Conservation (phyloP, 495 filamentous ascomycete genomes). For the Pyrenula aspistea region DNA sequence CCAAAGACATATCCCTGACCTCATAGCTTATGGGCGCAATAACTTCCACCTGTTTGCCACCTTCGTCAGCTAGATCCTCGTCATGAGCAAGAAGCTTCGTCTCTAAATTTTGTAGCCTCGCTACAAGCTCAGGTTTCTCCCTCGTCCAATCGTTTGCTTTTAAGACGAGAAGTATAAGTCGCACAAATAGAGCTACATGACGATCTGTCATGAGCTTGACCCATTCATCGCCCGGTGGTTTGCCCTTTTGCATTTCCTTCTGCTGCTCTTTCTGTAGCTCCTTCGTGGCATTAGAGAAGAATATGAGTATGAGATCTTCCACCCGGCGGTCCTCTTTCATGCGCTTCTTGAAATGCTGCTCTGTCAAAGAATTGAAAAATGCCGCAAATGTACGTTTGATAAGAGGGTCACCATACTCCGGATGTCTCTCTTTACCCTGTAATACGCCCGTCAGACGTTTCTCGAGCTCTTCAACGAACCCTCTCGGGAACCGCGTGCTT, state of each 20-base stretch:
- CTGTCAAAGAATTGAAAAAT: slow-evolving; percentile 66
- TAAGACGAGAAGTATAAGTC: slow-evolving; percentile 68
- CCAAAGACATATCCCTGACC: slow-evolving; percentile 93
- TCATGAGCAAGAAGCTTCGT: slow-evolving; percentile 92
- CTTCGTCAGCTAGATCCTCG: slow-evolving; percentile 58
- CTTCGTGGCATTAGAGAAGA: slow-evolving; percentile 83
- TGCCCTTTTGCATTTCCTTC: slow-evolving; percentile 44
- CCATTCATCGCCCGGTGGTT: slow-evolving; percentile 67
- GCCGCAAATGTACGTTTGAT: slow-evolving; percentile 74
- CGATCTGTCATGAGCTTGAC: slow-evolving; percentile 92
- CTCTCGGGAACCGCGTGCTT: slow-evolving; percentile 69
- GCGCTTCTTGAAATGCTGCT: slow-evolving; percentile 55
- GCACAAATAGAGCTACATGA: slow-evolving; percentile 90
- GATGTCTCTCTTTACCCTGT: slow-evolving; percentile 57
- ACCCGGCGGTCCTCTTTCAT: slow-evolving; percentile 91
- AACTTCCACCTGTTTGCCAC: slow-evolving; percentile 58
- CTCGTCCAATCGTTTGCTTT: slow-evolving; percentile 69
- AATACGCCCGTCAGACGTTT: slow-evolving; percentile 55
- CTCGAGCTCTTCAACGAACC: slow-evolving; percentile 58
- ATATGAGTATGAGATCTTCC: slow-evolving; percentile 80
- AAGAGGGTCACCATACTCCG: slow-evolving; percentile 64
- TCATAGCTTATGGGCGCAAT: slow-evolving; percentile 74
- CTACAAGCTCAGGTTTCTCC: slow-evolving; percentile 71
- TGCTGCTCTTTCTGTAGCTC: slow-evolving; percentile 41
- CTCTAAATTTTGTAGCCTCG: slow-evolving; percentile 68